Conservation (phyloP, 352 stramenopile species). For the Globisporangium uncinulatum region DNA sequence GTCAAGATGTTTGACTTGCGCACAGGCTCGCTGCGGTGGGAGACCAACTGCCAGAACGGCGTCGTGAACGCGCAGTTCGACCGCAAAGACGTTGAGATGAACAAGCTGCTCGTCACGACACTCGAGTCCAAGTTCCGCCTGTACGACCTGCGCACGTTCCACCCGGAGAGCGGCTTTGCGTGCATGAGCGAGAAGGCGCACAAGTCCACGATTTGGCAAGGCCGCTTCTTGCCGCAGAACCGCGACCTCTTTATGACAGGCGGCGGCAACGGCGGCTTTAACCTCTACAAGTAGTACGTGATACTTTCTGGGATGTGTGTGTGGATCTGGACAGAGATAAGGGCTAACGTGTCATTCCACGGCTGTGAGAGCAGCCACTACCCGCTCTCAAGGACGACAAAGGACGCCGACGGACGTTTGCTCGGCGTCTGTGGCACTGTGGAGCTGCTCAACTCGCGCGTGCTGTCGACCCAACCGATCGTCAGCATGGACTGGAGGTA, state of each 20-base stretch:
- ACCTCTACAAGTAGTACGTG: slow-evolving; percentile 95
- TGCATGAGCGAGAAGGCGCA: slow-evolving; percentile 90
- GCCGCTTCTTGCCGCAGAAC: slow-evolving; percentile 94
- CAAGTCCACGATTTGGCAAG: slow-evolving; percentile 95
- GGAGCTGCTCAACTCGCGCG: slow-evolving; percentile 93
- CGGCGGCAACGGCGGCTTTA: slow-evolving; percentile 95
- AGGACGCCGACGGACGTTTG: slow-evolving; percentile 81
- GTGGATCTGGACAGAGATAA: neutral
- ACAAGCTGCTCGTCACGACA: slow-evolving; percentile 94
- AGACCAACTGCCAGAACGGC: slow-evolving; percentile 95
- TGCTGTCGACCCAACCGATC: slow-evolving; percentile 95
- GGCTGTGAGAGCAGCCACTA: slow-evolving; percentile 47
- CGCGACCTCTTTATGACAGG: slow-evolving; percentile 95
- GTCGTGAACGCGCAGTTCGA: slow-evolving; percentile 96
- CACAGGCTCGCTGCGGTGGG: slow-evolving; percentile 91
- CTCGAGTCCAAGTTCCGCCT: slow-evolving; percentile 95
- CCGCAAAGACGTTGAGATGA: slow-evolving; percentile 97
- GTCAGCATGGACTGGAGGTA: slow-evolving; percentile 95
- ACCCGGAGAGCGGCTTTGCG: slow-evolving; percentile 90
- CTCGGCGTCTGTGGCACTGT: slow-evolving; percentile 89
- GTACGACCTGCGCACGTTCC: slow-evolving; percentile 93
- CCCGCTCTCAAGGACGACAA: slow-evolving; percentile 66
- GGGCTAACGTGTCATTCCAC: neutral
- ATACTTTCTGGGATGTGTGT: neutral
- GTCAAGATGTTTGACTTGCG: slow-evolving; percentile 96